These are phyloP conservation scores for Chalara sp. DNA, from an alignment of 2,329 filamentous ascomycete genomes.

Conservation along the genomic window DNA sequence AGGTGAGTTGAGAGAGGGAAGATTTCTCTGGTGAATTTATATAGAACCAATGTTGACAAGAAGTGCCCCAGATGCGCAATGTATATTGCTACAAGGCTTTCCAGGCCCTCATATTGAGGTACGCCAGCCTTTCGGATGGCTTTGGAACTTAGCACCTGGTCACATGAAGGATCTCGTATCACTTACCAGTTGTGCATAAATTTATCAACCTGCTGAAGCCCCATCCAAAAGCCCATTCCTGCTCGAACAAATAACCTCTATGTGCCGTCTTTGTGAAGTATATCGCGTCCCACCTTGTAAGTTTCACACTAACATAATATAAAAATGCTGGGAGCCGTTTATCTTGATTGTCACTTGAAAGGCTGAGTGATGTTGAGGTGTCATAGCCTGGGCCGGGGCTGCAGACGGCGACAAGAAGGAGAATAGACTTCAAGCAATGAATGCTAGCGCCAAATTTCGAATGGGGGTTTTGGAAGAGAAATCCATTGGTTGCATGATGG, in stretches of 20 bases:
- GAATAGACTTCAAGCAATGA: conserved; percentile 57
- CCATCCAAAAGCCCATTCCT: conserved; percentile 79
- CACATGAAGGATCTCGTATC: not conserved
- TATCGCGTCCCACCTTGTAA: conserved; percentile 76
- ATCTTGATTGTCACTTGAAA: conserved; percentile 22
- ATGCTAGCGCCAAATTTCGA: conserved; percentile 30
- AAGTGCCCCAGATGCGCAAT: conserved; percentile 73
- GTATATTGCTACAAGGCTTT: conserved; percentile 51
- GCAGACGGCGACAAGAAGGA: conserved; percentile 55
- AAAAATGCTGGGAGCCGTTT: conserved; percentile 13
- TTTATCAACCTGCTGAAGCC: conserved; percentile 38
- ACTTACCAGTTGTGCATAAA: conserved; percentile 4
- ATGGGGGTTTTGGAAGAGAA: conserved; percentile 14
- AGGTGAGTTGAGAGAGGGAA: conserved; percentile 34
- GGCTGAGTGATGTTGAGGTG: conserved; percentile 60
- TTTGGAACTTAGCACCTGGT: conserved; percentile 1
- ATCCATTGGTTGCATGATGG: conserved; percentile 1
- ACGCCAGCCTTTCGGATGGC: conserved; percentile 24
- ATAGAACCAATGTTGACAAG: conserved; percentile 65
- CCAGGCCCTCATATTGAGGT: conserved; percentile 27
- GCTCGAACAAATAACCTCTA: conserved; percentile 65
- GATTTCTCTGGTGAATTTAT: conserved; percentile 55
- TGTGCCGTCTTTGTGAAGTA: conserved; percentile 62
- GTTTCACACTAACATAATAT: conserved; percentile 30
- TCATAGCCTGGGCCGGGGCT: conserved; percentile 61